These are phyloP conservation scores for Debaryomycetaceae sp. DNA, from an alignment of 1,139 yeast species.

Conservation along the genomic window DNA sequence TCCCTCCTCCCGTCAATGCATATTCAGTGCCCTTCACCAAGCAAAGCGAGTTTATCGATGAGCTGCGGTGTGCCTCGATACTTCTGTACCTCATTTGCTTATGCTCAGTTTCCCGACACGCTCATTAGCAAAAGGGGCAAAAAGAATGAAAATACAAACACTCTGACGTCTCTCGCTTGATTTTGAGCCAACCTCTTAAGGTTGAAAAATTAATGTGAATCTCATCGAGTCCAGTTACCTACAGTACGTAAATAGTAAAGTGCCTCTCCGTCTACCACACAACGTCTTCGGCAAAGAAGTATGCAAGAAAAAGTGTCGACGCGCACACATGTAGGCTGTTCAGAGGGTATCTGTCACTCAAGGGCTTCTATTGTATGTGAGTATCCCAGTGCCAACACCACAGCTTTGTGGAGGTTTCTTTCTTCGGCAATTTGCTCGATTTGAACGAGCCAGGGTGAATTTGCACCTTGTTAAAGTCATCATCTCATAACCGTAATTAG, in stretches of 20 bases:
- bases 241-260: not conserved
- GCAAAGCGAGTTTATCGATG: conserved; percentile 20
- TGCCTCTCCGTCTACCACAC: too few relatives aligned
- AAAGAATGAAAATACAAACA: not conserved
- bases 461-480: not conserved
- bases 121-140: conserved; percentile 1
- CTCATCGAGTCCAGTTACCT: not conserved
- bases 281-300: too few relatives aligned
- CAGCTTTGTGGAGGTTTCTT: not conserved
- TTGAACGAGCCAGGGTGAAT: not conserved
- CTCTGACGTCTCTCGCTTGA: not conserved
- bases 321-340: too few relatives aligned
- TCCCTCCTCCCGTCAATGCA: conserved; percentile 23
- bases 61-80: conserved; percentile 8
- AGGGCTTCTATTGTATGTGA: too few relatives aligned
- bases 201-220: not conserved
- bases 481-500: not conserved
- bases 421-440: not conserved
- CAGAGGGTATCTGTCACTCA: too few relatives aligned
- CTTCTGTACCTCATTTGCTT: conserved; percentile 6
- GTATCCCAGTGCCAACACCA: not conserved
- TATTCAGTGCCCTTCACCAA: conserved; percentile 16
- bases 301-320: too few relatives aligned
- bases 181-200: not conserved
- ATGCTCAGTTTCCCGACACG: not conserved